These are phyloP conservation scores for Eleusine coracana DNA, from an alignment of 176 grass and related monocot genomes.

Conservation along the genomic window DNA sequence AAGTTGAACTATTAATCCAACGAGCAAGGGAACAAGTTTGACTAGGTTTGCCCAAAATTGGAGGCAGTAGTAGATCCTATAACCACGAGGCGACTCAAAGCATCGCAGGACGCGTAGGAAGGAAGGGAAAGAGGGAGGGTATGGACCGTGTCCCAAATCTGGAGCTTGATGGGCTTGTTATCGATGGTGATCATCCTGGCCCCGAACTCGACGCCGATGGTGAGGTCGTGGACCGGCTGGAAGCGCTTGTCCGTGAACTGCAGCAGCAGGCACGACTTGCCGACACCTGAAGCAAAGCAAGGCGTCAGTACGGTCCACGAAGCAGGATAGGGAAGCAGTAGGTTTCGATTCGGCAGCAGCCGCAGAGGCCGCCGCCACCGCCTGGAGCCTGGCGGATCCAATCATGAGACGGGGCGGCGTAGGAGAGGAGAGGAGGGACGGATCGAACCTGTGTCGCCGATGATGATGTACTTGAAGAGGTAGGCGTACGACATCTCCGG, in stretches of 20 bases:
- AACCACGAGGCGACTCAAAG: not conserved
- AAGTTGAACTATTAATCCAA: not conserved
- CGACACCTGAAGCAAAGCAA: conserved; percentile 46
- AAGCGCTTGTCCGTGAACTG: conserved; percentile 88
- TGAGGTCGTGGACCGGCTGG: conserved; percentile 87
- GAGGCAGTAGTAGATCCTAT: not conserved
- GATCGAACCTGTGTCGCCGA: conserved; percentile 85
- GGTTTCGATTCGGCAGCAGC: no score
- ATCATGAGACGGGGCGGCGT: no score
- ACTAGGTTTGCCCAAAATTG: not conserved
- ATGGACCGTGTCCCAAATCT: conserved; percentile 83
- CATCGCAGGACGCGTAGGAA: not conserved
- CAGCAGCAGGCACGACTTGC: conserved; percentile 84
- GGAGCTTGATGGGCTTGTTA: conserved; percentile 81
- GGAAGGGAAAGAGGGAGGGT: not conserved
- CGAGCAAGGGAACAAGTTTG: no score
- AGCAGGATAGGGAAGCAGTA: no score
- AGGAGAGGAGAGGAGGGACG: not conserved
- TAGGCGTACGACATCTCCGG: conserved; percentile 89
- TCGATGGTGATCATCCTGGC: conserved; percentile 82
- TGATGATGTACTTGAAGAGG: conserved; percentile 99
- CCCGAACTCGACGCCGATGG: conserved; percentile 86
- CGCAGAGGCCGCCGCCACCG: no score
- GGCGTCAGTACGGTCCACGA: not conserved
- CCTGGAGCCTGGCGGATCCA: not conserved